phyloP scores from a whole-genome alignment of 2,329 filamentous ascomycete species.

The Nannizzia gypsea region DNA sequence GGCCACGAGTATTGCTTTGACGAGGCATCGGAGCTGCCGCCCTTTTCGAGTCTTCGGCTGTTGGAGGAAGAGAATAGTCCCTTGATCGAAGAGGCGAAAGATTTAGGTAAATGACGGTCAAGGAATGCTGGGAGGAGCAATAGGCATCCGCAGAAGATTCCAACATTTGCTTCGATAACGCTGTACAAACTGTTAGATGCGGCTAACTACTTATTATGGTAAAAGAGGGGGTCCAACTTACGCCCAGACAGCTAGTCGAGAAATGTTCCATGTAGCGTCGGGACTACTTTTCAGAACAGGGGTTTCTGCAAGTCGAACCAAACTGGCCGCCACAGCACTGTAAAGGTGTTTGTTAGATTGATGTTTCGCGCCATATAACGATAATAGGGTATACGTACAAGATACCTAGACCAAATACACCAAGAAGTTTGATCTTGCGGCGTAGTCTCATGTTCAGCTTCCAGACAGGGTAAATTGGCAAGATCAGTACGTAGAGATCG shows the following conservation, averaged over 20 bases:
- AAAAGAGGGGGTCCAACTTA: neutral
- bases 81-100: neutral
- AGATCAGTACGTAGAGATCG: constrained; percentile 1
- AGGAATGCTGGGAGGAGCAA: constrained; percentile 4
- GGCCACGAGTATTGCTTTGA: constrained; percentile 1
- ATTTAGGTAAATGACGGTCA: constrained; percentile 1
- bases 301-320: neutral
- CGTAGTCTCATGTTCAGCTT: neutral
- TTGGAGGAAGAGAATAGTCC: neutral
- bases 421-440: constrained; percentile 1
- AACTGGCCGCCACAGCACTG: neutral
- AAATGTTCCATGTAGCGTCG: constrained; percentile 4
- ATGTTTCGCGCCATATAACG: neutral
- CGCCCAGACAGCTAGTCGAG: neutral
- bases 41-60: constrained; percentile 1
- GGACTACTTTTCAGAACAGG: neutral
- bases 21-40: neutral
- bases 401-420: constrained; percentile 2
- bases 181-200: neutral
- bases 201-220: neutral
- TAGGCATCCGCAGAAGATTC: neutral
- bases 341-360: neutral
- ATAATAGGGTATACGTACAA: neutral
- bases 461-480: constrained; percentile 5
- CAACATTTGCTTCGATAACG: constrained; percentile 1